Percentiles rank a stretch among this genome's conserved stretches.
These are phyloP conservation scores for Vitis hybrid DNA, from an alignment of 177 flowering plant species.

Conservation along the genomic window DNA sequence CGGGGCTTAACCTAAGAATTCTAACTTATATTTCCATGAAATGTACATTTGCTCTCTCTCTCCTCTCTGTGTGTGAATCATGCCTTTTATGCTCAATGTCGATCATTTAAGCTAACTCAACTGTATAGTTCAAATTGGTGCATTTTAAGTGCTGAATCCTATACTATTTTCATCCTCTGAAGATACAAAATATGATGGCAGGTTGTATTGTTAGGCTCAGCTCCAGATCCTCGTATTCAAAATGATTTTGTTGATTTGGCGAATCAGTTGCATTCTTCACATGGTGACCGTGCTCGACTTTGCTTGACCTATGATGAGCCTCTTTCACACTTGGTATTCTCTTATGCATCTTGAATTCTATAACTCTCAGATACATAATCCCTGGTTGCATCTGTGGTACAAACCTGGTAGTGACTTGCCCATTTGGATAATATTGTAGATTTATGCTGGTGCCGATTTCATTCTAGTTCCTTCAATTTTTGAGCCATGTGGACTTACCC, in stretches of 20 bases:
- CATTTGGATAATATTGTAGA: conserved; percentile 35
- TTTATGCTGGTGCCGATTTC: conserved; percentile 95
- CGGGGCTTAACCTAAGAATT: too few relatives aligned
- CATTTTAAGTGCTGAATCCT: not conserved
- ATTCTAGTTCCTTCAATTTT: conserved; percentile 93
- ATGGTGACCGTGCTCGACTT: conserved; percentile 77
- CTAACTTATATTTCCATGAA: not conserved
- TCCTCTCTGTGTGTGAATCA: not conserved
- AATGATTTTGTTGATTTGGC: conserved; percentile 87
- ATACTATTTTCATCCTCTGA: not conserved
- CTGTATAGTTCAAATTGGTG: not conserved
- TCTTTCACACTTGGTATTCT: conserved; percentile 93
- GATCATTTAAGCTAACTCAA: not conserved
- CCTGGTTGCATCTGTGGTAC: conserved; percentile 1
- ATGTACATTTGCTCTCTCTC: not conserved
- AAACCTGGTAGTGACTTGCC: not conserved
- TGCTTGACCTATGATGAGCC: conserved; percentile 95
- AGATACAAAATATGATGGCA: conserved; percentile 28
- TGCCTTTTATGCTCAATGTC: not conserved
- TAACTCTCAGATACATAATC: not conserved
- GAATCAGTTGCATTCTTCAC: conserved; percentile 75
- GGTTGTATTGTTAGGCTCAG: conserved; percentile 98
- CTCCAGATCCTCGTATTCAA: conserved; percentile 97
- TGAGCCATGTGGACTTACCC: conserved; percentile 98
- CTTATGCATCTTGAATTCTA: not conserved